phyloP scores from a whole-genome alignment of 306 rosid genomes.

The Lagenaria siceraria region DNA sequence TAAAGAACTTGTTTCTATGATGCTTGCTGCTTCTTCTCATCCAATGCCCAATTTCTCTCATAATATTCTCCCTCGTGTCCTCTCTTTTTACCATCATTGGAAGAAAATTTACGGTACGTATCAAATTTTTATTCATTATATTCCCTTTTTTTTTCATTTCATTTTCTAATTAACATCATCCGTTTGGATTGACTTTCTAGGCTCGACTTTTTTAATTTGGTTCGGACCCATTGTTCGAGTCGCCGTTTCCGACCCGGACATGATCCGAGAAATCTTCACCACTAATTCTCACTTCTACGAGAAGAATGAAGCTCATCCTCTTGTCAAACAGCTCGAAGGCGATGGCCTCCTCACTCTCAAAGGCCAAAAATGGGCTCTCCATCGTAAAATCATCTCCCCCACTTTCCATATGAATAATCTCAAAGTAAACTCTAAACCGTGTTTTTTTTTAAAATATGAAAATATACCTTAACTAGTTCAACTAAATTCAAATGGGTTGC shows the following conservation, averaged over 20 bases:
- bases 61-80: slow-evolving; percentile 91
- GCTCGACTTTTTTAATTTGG: slow-evolving; percentile 87
- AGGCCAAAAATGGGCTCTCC: slow-evolving; percentile 95
- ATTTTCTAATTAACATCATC: no score
- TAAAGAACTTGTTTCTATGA: slow-evolving; percentile 63
- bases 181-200: slow-evolving; percentile 13
- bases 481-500: no score
- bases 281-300: slow-evolving; percentile 78
- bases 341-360: slow-evolving; percentile 93
- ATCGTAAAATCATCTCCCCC: slow-evolving; percentile 70
- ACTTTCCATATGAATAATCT: slow-evolving; percentile 92
- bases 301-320: slow-evolving; percentile 91
- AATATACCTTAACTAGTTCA: no score
- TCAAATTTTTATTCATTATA: no score
- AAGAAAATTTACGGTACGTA: slow-evolving; percentile 71
- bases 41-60: slow-evolving; percentile 78
- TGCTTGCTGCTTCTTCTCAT: slow-evolving; percentile 81
- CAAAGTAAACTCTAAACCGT: slow-evolving; percentile 14
- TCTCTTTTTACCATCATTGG: slow-evolving; percentile 96
- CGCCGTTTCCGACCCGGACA: slow-evolving; percentile 79
- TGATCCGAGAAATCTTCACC: slow-evolving; percentile 71
- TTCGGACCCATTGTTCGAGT: slow-evolving; percentile 84
- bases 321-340: slow-evolving; percentile 88
- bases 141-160: no score
- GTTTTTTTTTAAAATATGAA: no score